Evolutionary conservation across 176 grass and related monocot genomes (phyloP).

Genomic region (Panicum miliaceum): DNA sequence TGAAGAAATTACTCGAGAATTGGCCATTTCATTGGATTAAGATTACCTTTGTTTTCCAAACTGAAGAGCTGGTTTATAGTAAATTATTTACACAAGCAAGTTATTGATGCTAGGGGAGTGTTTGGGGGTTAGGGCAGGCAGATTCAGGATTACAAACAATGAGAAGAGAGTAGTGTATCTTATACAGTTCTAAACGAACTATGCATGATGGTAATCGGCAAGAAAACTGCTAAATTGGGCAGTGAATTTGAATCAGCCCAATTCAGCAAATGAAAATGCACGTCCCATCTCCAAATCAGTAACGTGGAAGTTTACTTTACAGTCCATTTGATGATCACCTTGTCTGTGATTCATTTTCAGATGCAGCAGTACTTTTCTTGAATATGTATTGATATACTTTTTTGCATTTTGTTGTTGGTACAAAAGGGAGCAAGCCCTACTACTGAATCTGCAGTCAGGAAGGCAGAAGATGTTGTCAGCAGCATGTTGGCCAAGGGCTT

Average conservation of each 20-base stretch:
- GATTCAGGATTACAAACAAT: not conserved
- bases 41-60: not conserved
- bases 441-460: slow-evolving; percentile 68
- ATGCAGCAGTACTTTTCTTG: not conserved
- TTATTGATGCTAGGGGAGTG: not conserved
- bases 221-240: not conserved
- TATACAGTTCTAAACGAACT: slow-evolving; percentile 19
- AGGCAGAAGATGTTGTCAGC: slow-evolving; percentile 97
- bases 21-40: not conserved
- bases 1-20: not conserved
- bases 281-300: not conserved
- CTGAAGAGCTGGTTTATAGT: not conserved
- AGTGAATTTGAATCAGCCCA: not conserved
- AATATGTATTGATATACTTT: slow-evolving; percentile 13
- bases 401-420: slow-evolving; percentile 19
- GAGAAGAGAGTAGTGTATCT: not conserved
- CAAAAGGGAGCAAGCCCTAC: slow-evolving; percentile 46
- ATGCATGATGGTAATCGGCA: not conserved
- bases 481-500: slow-evolving; percentile 97
- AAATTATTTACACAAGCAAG: slow-evolving; percentile 15
- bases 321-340: not conserved
- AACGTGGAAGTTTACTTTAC: not conserved
- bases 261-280: not conserved
- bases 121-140: not conserved
- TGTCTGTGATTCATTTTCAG: not conserved